Base-by-base conservation (phyloP, 331 rosid genomes). In the Spiraea crenata region DNA sequence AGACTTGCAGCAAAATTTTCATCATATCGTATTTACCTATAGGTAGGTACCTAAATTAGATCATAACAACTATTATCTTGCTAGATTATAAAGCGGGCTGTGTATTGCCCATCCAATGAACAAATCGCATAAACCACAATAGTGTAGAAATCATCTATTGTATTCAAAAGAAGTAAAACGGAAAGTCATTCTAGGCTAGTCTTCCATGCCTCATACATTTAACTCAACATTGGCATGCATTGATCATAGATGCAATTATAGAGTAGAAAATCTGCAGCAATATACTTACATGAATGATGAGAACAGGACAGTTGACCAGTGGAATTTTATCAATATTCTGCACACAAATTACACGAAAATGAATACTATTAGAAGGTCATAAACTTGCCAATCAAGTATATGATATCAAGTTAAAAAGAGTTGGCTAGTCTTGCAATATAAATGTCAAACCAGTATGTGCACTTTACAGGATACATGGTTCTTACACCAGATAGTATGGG, bases 391-490 rank as follows among this genome's bases (percentile, higher is more conserved):
- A 25, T 25, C 31, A 25, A 44, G 52, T 69, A 38, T 44, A 48
- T 63, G 57, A 39, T 6, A 76, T 55, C 19, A 42, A 69, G 57
- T 63, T 57, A 25, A 50, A 64, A 19, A 48, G 19, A 44, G 62
- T 6, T 37, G 58, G n/a, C n/a, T 25, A 25, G 31, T 25, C 31
- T 58, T 77, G 89, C 96, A 96, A 89, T 92, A 70, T 89, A 92
- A 75, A 92, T 89, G 87, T 92, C 98, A 47, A 92, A 92, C 95
- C 95, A 92, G 82, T 87, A 92, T n/a, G 95, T 81, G 9, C 93
- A 96, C 76, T 84, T 92, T 63, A 92, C 98, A 9, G 96, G 98
- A 85, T 92, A 92, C 96, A 92, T 88, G 84, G 89, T 96, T 84
- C 98, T 82, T 62, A 92, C 81, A 65, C 98, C 98, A 71, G 98